phyloP scores from a whole-genome alignment of 768 basidiomycete genomes.

The Tulasnella sp. region DNA sequence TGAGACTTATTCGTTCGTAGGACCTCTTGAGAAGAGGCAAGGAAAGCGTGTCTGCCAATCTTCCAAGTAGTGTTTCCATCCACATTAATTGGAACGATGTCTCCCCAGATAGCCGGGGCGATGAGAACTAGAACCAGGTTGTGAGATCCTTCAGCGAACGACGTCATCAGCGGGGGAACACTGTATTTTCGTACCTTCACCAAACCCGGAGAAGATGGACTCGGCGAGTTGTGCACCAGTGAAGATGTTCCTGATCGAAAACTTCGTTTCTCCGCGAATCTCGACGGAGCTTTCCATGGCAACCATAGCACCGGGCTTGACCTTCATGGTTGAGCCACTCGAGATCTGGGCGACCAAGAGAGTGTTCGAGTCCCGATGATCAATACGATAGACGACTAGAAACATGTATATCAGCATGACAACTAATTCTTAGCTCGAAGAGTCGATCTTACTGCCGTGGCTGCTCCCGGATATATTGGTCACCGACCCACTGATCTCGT shows the following conservation, averaged over 20 bases:
- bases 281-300: constrained; percentile 25
- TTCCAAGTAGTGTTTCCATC: constrained; percentile 23
- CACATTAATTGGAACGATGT: constrained; percentile 25
- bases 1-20: constrained; percentile 22
- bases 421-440: neutral
- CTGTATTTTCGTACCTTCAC: constrained; percentile 5
- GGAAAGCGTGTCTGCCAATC: constrained; percentile 25
- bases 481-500: neutral
- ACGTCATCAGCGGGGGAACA: neutral
- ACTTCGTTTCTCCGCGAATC: constrained; percentile 23
- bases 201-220: constrained; percentile 17
- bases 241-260: constrained; percentile 22
- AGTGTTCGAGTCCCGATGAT: constrained; percentile 27
- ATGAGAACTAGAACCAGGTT: constrained; percentile 20
- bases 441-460: neutral
- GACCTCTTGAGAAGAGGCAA: constrained; percentile 23
- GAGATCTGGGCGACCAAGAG: constrained; percentile 23
- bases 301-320: constrained; percentile 27
- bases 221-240: constrained; percentile 21
- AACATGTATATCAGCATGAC: neutral
- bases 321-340: constrained; percentile 23
- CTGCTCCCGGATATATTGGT: neutral
- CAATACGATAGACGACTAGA: constrained; percentile 21
- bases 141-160: neutral
- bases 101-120: constrained; percentile 28